phyloP scores from a whole-genome alignment of 2,329 filamentous ascomycete genomes.

The Colletotrichum cordylinicola region DNA sequence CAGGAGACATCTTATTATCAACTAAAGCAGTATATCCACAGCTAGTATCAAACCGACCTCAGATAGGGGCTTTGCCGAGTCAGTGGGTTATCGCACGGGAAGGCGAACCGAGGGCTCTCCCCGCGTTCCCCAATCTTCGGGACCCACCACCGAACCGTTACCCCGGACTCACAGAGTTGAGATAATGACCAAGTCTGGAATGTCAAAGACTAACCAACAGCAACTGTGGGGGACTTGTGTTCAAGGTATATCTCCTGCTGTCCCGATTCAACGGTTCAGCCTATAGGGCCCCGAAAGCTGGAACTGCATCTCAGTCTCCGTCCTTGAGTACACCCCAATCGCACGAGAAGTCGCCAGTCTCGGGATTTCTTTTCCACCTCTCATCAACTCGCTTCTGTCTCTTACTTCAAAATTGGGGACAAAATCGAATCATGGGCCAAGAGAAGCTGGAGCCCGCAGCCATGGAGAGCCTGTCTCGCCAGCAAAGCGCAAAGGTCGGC shows the following conservation, averaged over 20 bases:
- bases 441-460: neutral
- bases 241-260: neutral
- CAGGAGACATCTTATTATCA: neutral
- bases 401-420: neutral
- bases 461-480: neutral
- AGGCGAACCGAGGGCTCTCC: neutral
- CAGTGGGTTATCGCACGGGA: neutral
- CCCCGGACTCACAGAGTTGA: neutral
- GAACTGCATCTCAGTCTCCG: neutral
- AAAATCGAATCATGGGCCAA: neutral
- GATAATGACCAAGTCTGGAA: neutral
- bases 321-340: neutral
- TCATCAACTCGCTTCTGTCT: neutral
- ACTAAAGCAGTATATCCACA: too few species aligned
- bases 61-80: neutral
- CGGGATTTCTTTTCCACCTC: neutral
- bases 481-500: conserved; percentile 2
- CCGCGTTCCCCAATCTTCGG: neutral
- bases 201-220: neutral
- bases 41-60: neutral
- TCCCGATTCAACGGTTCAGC: neutral
- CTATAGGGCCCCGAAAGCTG: neutral
- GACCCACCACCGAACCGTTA: neutral
- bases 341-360: neutral
- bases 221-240: too few species aligned